Evolutionary conservation across 768 basidiomycete species (phyloP).

Genomic region (Mycena rosella): DNA sequence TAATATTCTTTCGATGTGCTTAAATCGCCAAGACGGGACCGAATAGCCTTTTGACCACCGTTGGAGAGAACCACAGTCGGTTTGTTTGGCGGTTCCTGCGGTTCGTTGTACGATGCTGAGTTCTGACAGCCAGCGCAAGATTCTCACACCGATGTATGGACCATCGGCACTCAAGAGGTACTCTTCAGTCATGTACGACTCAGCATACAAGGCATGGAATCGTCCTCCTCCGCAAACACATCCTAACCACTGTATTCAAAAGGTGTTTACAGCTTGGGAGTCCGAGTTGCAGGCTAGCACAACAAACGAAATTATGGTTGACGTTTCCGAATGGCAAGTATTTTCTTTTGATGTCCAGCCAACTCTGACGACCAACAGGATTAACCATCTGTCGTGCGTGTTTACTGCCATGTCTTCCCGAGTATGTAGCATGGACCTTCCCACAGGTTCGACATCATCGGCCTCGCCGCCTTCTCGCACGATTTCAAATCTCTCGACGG

Average conservation of each 20-base stretch:
- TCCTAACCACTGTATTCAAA: not conserved
- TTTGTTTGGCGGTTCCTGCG: not conserved
- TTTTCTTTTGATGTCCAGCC: too few species aligned
- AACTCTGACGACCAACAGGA: not conserved
- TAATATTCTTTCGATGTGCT: not conserved
- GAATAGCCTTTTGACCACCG: not conserved
- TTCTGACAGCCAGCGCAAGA: constrained; percentile 40
- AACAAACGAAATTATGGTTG: constrained; percentile 5
- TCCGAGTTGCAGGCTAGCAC: constrained; percentile 5
- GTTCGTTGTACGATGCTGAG: not conserved
- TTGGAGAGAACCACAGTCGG: constrained; percentile 16
- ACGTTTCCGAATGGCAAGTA: constrained; percentile 25
- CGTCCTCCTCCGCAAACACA: not conserved
- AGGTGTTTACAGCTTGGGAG: constrained; percentile 21
- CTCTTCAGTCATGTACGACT: constrained; percentile 44
- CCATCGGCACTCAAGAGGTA: constrained; percentile 36
- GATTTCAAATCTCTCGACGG: constrained; percentile 56
- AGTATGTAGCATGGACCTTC: not conserved
- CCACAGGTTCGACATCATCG: constrained; percentile 53
- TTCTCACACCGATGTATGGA: constrained; percentile 46
- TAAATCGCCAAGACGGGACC: constrained; percentile 7
- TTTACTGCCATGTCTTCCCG: not conserved
- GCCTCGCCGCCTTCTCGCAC: constrained; percentile 56
- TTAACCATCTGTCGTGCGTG: constrained; percentile 19
- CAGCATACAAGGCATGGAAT: constrained; percentile 45